Base-by-base conservation (phyloP, 2,329 filamentous ascomycete genomes). In the Tolypocladium amazonense region DNA sequence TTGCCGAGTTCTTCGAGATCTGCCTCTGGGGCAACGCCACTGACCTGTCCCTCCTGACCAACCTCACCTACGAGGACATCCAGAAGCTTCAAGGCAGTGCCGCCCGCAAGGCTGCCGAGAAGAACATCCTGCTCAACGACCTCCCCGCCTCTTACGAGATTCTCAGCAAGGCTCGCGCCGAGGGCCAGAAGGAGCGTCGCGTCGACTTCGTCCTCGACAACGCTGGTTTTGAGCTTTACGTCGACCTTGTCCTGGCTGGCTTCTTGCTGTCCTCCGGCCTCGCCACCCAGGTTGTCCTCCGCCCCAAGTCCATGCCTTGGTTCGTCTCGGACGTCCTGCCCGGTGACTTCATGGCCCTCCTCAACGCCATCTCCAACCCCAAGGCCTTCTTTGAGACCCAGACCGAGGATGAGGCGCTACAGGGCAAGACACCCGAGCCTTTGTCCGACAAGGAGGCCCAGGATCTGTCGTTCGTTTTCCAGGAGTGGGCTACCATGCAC, bases 21-120 rank as follows among this genome's bases (percentile, higher is more conserved):
- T 97, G 92, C 71, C 83, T 97, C 2, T 97, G 93, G 93, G 93
- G 93, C 14, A 97, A 97, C 72, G 94, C 93, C 1, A 97, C 93
- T 0, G 94, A 97, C 72, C 80, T 97, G 18, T 96, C 91, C 0
- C 87, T 97, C 25, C 80, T 97, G 59, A 96, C 92, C 0, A 92
- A 88, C 66, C 81, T 97, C 59, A 90, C 89, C 1, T 96, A 96
- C 73, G 92, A 97, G 68, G 94, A 97, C 69, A 95, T 99, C 65
- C 93, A 97, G 76, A 96, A 96, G 73, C 81, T 97, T 12, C 94
- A 99, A 77, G 93, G 93, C 20, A 87, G 89, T 9, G 82, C 92
- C 67, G 92, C 93, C 15, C 84, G 93, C 64, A 95, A 96, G 72
- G 85, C 83, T 1, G 88, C 90, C 1, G 91, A 97, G 77, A 86